phyloP scores from a whole-genome alignment of 139 green algal species.

The Coccomyxa sp. region DNA sequence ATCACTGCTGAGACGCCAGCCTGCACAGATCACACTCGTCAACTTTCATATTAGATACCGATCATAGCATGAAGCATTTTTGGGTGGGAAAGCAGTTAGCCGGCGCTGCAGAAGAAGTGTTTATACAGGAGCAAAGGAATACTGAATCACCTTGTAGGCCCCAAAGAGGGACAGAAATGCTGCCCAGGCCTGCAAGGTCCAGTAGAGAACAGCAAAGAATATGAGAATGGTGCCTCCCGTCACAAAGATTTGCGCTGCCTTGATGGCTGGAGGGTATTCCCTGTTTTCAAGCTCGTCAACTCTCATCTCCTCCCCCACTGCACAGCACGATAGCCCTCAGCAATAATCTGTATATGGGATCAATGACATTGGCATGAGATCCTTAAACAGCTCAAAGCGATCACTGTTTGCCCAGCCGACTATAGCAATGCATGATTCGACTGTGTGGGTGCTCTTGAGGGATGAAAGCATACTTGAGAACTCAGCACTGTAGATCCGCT shows the following conservation, averaged over 20 bases:
- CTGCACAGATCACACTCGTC: not conserved
- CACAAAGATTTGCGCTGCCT: not conserved
- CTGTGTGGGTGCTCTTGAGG: too few species aligned
- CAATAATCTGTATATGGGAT: too few species aligned
- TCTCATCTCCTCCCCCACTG: not conserved
- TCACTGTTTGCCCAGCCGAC: too few species aligned
- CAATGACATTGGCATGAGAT: too few species aligned
- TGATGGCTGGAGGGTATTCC: not conserved
- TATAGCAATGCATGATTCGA: not conserved
- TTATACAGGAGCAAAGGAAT: not conserved
- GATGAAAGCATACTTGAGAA: not conserved
- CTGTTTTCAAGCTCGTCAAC: not conserved
- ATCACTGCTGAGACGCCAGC: not conserved
- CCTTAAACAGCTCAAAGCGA: too few species aligned
- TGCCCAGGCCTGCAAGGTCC: not conserved
- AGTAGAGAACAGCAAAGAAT: not conserved
- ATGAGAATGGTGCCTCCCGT: not conserved
- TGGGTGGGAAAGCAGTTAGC: not conserved
- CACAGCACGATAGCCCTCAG: too few species aligned
- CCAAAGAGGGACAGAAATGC: constrained; percentile 1
- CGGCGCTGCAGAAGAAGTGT: not conserved
- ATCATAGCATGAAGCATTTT: not conserved
- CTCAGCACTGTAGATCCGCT: constrained; percentile 28
- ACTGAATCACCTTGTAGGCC: not conserved
- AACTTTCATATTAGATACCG: not conserved